These are phyloP conservation scores for Aspergillus ochraceus DNA, from an alignment of 2,329 filamentous ascomycete species.

Conservation along the genomic window DNA sequence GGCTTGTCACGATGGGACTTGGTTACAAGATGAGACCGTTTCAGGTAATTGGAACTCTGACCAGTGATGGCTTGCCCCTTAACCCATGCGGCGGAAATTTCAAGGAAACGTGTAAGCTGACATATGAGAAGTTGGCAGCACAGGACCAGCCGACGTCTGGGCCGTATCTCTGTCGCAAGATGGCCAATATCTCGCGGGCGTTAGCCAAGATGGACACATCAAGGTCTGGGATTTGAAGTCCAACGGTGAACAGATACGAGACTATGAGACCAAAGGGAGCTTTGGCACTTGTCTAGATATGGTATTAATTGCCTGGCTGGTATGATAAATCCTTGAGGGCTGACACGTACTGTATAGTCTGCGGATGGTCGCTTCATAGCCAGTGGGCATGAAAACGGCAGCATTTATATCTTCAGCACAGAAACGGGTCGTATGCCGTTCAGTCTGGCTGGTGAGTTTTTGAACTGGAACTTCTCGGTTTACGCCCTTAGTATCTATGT, in stretches of 20 bases:
- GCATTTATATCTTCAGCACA: conserved; percentile 93
- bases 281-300: conserved; percentile 89
- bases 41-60: conserved; percentile 30
- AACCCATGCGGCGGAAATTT: too few relatives aligned
- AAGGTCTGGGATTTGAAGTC: conserved; percentile 78
- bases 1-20: conserved; percentile 59
- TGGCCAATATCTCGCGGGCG: conserved; percentile 81
- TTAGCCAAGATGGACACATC: conserved; percentile 82
- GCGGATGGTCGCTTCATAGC: conserved; percentile 81
- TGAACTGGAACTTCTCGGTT: neutral
- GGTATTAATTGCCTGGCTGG: conserved; percentile 37
- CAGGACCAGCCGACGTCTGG: conserved; percentile 75
- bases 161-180: conserved; percentile 81
- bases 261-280: conserved; percentile 89
- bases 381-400: conserved; percentile 88
- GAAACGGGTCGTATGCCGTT: conserved; percentile 81
- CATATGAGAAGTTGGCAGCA: conserved; percentile 29
- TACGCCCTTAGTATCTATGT: neutral
- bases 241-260: conserved; percentile 64
- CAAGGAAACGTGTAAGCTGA: conserved; percentile 1
- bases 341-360: conserved; percentile 47
- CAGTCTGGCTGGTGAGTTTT: conserved; percentile 71
- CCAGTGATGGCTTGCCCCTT: neutral
- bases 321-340: neutral
- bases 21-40: conserved; percentile 53